phyloP scores from a whole-genome alignment of 495 filamentous ascomycete genomes.

The Lepraria neglecta region DNA sequence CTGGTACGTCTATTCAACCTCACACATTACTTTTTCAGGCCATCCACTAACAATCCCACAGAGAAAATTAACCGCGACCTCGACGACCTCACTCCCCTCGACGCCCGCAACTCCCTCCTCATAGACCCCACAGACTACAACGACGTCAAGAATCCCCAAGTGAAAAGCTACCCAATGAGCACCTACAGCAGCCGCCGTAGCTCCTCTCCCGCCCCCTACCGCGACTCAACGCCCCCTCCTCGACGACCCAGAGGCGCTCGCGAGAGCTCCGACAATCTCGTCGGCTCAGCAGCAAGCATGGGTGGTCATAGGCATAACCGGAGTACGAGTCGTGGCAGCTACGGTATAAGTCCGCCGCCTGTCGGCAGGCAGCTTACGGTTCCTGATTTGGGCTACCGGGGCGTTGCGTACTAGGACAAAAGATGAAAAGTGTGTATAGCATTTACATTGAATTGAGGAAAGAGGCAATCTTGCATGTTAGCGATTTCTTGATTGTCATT shows the following conservation, averaged over 20 bases:
- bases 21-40: neutral
- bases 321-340: slow-evolving; percentile 36
- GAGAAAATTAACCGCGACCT: slow-evolving; percentile 79
- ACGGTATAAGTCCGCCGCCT: slow-evolving; percentile 31
- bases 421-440: neutral
- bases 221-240: slow-evolving; percentile 34
- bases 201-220: slow-evolving; percentile 39
- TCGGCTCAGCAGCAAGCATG: slow-evolving; percentile 36
- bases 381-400: slow-evolving; percentile 26
- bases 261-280: slow-evolving; percentile 41
- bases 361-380: slow-evolving; percentile 37
- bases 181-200: slow-evolving; percentile 42
- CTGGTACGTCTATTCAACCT: slow-evolving; percentile 50
- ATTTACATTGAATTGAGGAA: neutral
- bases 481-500: neutral
- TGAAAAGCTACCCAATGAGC: slow-evolving; percentile 33
- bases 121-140: slow-evolving; percentile 46
- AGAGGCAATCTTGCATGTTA: neutral
- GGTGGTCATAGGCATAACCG: slow-evolving; percentile 35
- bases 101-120: slow-evolving; percentile 84
- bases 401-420: slow-evolving; percentile 21
- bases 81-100: slow-evolving; percentile 82
- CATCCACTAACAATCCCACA: slow-evolving; percentile 28
- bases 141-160: slow-evolving; percentile 36
- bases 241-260: slow-evolving; percentile 29